A percentile compares a stretch with the other conserved stretches of the same genome.
Evolutionary conservation across 2,329 filamentous ascomycete species (phyloP).

Genomic region (Arthrinium puccinioides): DNA sequence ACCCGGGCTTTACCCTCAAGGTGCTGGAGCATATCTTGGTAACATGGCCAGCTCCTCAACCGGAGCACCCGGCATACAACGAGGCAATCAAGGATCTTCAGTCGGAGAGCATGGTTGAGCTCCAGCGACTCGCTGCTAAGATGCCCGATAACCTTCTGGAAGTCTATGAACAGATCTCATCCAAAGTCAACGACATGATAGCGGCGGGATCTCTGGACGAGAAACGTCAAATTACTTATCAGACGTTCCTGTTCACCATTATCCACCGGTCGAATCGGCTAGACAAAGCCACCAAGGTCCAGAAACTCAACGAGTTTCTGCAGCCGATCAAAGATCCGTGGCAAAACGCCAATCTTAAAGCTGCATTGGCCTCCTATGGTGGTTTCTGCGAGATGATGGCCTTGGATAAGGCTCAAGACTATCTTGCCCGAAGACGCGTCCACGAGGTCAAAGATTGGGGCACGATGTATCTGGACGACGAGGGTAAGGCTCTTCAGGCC

Average conservation of each 20-base stretch:
- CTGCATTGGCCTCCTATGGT: conserved; percentile 64
- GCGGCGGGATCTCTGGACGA: conserved; percentile 68
- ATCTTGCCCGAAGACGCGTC: conserved; percentile 66
- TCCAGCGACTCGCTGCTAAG: conserved; percentile 80
- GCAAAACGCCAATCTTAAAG: conserved; percentile 63
- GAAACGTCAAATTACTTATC: conserved; percentile 77
- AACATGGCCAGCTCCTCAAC: conserved; percentile 67
- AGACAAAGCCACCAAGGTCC: conserved; percentile 61
- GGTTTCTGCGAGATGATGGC: conserved; percentile 76
- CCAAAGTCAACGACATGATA: conserved; percentile 74
- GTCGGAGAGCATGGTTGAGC: conserved; percentile 73
- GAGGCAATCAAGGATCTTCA: conserved; percentile 89
- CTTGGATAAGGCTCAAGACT: conserved; percentile 72
- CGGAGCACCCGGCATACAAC: conserved; percentile 66
- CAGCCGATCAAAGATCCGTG: conserved; percentile 76
- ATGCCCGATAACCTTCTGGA: conserved; percentile 86
- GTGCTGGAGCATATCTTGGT: conserved; percentile 88
- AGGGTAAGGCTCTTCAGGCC: conserved; percentile 71
- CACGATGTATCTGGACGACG: conserved; percentile 63
- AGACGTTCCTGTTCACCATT: conserved; percentile 88
- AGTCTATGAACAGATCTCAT: conserved; percentile 82
- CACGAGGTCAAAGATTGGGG: conserved; percentile 80
- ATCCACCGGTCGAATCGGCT: conserved; percentile 79
- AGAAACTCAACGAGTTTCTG: conserved; percentile 69
- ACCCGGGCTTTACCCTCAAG: conserved; percentile 75